A percentile compares a stretch with the other conserved stretches of the same genome.
Evolutionary conservation across 1,284 basidiomycete genomes (phyloP).

Genomic region (Ustilago sp.): DNA sequence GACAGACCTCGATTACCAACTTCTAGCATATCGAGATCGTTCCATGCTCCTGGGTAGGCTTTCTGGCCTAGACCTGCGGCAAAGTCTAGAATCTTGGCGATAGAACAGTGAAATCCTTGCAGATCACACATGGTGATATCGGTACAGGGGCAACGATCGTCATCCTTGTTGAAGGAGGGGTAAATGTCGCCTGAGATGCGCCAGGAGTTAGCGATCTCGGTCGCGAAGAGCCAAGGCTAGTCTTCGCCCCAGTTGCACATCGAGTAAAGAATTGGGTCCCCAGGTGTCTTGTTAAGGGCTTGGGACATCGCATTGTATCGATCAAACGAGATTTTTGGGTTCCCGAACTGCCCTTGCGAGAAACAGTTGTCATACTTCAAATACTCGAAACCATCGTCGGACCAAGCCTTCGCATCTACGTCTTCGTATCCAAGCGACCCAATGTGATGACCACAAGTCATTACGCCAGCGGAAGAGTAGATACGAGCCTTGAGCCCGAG

Average conservation of each 20-base stretch:
- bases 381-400: conserved; percentile 52
- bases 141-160: conserved; percentile 35
- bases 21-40: conserved; percentile 64
- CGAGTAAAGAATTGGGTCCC: conserved; percentile 54
- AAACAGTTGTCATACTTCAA: conserved; percentile 72
- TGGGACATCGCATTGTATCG: conserved; percentile 73
- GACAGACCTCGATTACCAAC: conserved; percentile 48
- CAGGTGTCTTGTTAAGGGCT: conserved; percentile 72
- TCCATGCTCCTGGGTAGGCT: conserved; percentile 55
- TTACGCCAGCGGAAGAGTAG: conserved; percentile 73
- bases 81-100: conserved; percentile 35
- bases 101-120: conserved; percentile 32
- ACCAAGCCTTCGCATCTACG: conserved; percentile 71
- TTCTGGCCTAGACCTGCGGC: conserved; percentile 50
- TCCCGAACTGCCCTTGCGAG: conserved; percentile 38
- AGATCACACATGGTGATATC: conserved; percentile 33
- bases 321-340: conserved; percentile 34
- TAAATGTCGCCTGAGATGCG: conserved; percentile 68
- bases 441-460: conserved; percentile 65
- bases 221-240: conserved; percentile 59
- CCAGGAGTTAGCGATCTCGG: conserved; percentile 72
- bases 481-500: conserved; percentile 74
- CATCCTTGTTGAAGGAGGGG: conserved; percentile 30
- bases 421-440: conserved; percentile 73
- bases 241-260: conserved; percentile 44